Base-by-base conservation (phyloP, 2,329 filamentous ascomycete species). In the Geoglossum cookeanum region DNA sequence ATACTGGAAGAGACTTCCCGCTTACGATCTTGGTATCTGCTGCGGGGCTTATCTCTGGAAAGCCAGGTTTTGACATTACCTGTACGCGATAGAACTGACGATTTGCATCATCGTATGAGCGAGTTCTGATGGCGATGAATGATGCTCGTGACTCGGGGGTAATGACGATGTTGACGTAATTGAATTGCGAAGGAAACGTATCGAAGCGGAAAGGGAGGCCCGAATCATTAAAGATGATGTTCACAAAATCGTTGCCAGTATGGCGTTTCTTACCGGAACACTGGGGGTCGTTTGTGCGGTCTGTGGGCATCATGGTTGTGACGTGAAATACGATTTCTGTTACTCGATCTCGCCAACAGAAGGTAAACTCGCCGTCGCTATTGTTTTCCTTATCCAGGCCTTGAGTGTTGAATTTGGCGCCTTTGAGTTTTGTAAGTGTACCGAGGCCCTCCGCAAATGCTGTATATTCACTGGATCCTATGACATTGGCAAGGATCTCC, bases 211-310 rank as follows among this genome's bases (percentile, higher is more conserved):
- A 97, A 0, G 86, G 84, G 53, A 83, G 69, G n/a, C 92, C 91
- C 1, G 90, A 96, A 65, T 94, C 88, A 68, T 98, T 98, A 76
- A 94, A 98, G 58, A 98, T 84, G 63, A 98, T 94, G 67, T 95
- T 97, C 66, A 98, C 92, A 68, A 87, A 94, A 69, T 97, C 92
- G 66, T 98, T 98, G 58, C 92, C 92, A 60, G 97, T 92, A 66
- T 97, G 94, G 2, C 83, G 78, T 70, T 98, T 98, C 74, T 98
- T 98, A 68, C 81, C 78, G 60, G 84, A 82, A 65, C 84, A 88
- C 60, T 80, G 77, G 8, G 84, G 79, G 64, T 95, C 89, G 33
- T 80, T 77, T 57, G 88, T 81, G 13, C 84, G 73, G 65, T 94
- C 79, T 8, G 88, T 95, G 0, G 92, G 92, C 92, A 98, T 98